Base-by-base conservation (phyloP, 495 filamentous ascomycete species). In the Penicillium egyptiacum region DNA sequence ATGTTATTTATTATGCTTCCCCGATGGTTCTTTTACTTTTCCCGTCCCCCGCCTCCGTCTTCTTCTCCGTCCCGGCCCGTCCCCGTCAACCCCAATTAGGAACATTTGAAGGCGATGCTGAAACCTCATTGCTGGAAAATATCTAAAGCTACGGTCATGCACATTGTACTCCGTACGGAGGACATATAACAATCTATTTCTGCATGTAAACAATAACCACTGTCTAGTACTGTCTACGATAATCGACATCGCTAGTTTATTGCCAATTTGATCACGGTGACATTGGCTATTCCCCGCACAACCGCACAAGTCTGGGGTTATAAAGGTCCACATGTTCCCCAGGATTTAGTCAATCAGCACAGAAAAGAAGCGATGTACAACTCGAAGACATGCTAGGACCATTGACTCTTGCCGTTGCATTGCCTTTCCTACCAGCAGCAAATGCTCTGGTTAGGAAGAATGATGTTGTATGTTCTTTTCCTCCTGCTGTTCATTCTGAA, bases 401-500 rank as follows among this genome's bases (percentile, higher is more conserved):
- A 1, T 28, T 60, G 9, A 46, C 55, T 50, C 28, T 67, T 37
- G 52, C 56, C 37, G 22, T 62, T 31, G 25, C 19, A 22, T 26
- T 70, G 55, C 56, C 63, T 16, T 30, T 63, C 2, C 28, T 67
- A 7, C 61, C 63, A 30, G 40, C 49, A 10, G 54, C 59, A 41
- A 45, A 64, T 47, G 68, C 68, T 5, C 63, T 73, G 25, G 66
- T 68, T 7, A 58, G 66, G 42, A 49, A 67, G 2, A 60, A 66
- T 59, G 65, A 55, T 11, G 64, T 73, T 50, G 70, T 72, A 65
- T 19, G 65, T 59, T 16, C 9, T 9, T 28, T 44, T 14, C 26
- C 8, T 28, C 26, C 7, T 28, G 26, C 7, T 17, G n/a, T 11
- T 9, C 5, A 50, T 25, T 9, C 31, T n/a, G 20, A n/a, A n/a